Evolutionary conservation across 2,329 filamentous ascomycete species (phyloP).

Genomic region (Teratosphaeria pseudoeucalypti): DNA sequence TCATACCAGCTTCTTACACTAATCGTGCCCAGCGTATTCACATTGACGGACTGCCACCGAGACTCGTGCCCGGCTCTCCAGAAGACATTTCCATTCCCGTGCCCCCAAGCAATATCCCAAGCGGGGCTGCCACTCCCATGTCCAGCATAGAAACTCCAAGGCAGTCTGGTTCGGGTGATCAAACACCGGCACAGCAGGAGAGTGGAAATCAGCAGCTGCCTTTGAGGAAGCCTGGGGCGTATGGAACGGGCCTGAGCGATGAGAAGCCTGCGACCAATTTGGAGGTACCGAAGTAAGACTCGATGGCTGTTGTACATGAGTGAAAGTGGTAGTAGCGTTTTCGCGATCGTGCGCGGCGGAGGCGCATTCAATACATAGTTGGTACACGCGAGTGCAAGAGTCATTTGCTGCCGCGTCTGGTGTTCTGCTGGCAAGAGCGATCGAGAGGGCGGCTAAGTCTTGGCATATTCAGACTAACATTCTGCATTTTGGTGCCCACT

Average conservation of each 20-base stretch:
- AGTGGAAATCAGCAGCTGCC: neutral
- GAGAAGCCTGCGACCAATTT: neutral
- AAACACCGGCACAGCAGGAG: constrained; percentile 6
- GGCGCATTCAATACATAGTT: no score
- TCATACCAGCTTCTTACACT: constrained; percentile 94
- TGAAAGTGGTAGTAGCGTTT: no score
- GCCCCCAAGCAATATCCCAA: constrained; percentile 38
- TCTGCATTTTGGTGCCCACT: no score
- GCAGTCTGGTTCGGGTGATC: constrained; percentile 1
- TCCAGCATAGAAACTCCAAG: constrained; percentile 29
- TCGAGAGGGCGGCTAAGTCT: no score
- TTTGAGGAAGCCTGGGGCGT: neutral
- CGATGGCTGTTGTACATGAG: neutral
- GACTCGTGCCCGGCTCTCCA: constrained; percentile 65
- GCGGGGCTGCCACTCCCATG: constrained; percentile 41
- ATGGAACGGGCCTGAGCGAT: neutral
- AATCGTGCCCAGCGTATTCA: constrained; percentile 87
- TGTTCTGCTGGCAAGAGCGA: no score
- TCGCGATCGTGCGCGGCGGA: no score
- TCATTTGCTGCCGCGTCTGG: no score
- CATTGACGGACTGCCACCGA: constrained; percentile 58
- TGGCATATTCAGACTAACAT: no score
- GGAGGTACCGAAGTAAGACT: neutral
- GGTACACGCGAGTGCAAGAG: no score
- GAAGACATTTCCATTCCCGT: constrained; percentile 74